These are phyloP conservation scores for Takashimella koratensis DNA, from an alignment of 1,284 basidiomycete genomes.

Conservation along the genomic window DNA sequence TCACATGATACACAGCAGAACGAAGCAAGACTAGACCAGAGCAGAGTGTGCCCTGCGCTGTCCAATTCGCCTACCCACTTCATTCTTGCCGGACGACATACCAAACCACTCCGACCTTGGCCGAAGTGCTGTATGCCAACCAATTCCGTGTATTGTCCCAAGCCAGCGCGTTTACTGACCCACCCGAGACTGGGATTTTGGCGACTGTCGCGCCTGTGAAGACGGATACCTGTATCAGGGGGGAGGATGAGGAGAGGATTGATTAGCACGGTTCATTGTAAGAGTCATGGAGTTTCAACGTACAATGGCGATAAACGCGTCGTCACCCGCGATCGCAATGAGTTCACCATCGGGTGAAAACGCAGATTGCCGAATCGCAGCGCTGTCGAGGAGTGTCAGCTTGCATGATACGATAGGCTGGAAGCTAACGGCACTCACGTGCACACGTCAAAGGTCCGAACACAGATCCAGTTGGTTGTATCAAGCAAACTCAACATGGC, in stretches of 20 bases:
- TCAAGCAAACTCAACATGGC: conserved; percentile 35
- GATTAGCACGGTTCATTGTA: too few species aligned
- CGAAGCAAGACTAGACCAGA: too few species aligned
- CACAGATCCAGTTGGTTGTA: conserved; percentile 35
- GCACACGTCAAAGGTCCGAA: conserved; percentile 35
- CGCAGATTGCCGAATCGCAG: conserved; percentile 34
- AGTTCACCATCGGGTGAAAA: conserved; percentile 42
- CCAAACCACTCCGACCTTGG: conserved; percentile 27
- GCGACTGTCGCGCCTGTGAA: conserved; percentile 25
- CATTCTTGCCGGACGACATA: conserved; percentile 33
- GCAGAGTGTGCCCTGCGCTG: too few species aligned
- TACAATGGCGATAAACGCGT: conserved; percentile 30
- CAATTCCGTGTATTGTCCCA: conserved; percentile 34
- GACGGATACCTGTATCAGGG: conserved; percentile 24
- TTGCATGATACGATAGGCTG: not conserved
- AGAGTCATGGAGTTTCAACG: too few species aligned
- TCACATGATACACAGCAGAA: too few species aligned
- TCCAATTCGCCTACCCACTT: not conserved
- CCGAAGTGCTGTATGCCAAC: conserved; percentile 34
- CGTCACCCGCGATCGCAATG: conserved; percentile 40
- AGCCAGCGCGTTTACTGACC: conserved; percentile 24
- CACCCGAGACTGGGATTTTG: conserved; percentile 23
- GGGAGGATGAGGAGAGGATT: not conserved
- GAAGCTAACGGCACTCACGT: conserved; percentile 19
- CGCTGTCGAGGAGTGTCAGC: conserved; percentile 12